phyloP scores from a whole-genome alignment of 169 alveolate genomes.

The Eimeria acervulina region DNA sequence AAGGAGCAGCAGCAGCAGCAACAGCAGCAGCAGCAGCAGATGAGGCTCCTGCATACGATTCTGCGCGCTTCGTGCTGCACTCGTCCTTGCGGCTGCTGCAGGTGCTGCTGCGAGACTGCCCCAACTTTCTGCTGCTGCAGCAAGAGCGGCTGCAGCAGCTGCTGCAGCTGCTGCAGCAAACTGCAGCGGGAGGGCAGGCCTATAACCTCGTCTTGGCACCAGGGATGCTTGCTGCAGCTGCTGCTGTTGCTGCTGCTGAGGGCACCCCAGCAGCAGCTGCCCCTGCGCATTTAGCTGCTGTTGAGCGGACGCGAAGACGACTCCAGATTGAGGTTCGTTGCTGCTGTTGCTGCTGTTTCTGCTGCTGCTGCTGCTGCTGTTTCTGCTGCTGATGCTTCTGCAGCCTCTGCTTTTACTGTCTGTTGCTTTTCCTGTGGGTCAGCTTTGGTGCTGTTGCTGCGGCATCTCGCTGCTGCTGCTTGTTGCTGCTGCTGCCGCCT shows the following conservation, averaged over 20 bases:
- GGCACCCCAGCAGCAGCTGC: conserved; percentile 24
- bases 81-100: conserved; percentile 54
- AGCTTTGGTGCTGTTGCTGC: not conserved
- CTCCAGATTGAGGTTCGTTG: conserved; percentile 39
- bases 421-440: not conserved
- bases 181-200: conserved; percentile 42
- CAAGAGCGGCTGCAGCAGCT: conserved; percentile 58
- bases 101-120: conserved; percentile 68
- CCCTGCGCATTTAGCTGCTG: conserved; percentile 41
- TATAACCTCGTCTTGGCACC: conserved; percentile 47
- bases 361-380: not conserved
- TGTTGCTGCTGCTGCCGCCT: not conserved
- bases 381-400: not conserved
- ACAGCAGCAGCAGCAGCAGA: conserved; percentile 27
- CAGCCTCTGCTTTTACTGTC: not conserved
- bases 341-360: not conserved
- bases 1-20: conserved; percentile 21
- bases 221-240: conserved; percentile 58
- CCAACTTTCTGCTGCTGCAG: conserved; percentile 45
- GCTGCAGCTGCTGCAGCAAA: conserved; percentile 42
- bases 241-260: conserved; percentile 18
- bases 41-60: not conserved
- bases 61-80: conserved; percentile 52
- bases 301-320: conserved; percentile 15
- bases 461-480: not conserved